Base-by-base conservation (phyloP, 192 early-diverging fungal genomes). In the Thamnidium elegans region DNA sequence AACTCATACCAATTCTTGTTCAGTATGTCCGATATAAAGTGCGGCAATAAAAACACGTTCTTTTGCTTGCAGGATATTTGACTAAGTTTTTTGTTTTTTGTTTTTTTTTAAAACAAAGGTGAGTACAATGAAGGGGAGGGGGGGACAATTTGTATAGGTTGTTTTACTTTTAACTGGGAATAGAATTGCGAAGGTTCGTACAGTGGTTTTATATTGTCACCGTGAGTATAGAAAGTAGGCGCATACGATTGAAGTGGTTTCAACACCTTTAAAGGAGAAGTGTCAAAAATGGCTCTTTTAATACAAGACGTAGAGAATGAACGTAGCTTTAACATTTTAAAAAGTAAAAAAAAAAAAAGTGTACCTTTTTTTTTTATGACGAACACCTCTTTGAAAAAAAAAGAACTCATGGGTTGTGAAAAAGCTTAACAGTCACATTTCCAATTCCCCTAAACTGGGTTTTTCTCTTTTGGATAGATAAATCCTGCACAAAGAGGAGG, bases 21-120 rank as follows among this genome's bases (percentile, higher is more conserved):
- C 93, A 8, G 78, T 72, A 54, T 85, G 77, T 21, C 97, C 97
- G 9, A 99, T 79, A 61, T 99, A 99, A 26, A 99, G 81, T 10
- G 94, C 90, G 7, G 92, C 89, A 21, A 99, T 76, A 44, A 79
- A 82, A n/a, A 99, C 90, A 1, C 89, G 84, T 7, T 76, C 69
- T 58, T 83, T 83, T 0, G 95, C 94, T 7, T 53, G 63, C 21
- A 65, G 59, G 51, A 99, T 96, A 21, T 89, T 84, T 13, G 73
- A 58, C 87, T 89, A 62, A 8, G 58, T 32, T 36, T 31, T 7
- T 17, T 4, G 5, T 44, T 11, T 23, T 32, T 39, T 43, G 8
- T 30, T 1, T 8, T 31, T 48, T 50, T 32, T 14, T 23, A n/a
- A n/a, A n/a, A 26, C 26, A 26, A 26, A 26, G 26, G 26, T 26